Percentiles rank a stretch among this genome's conserved stretches.
phyloP scores from a whole-genome alignment of 2,329 filamentous ascomycete genomes.

The Cercospora sp. region DNA sequence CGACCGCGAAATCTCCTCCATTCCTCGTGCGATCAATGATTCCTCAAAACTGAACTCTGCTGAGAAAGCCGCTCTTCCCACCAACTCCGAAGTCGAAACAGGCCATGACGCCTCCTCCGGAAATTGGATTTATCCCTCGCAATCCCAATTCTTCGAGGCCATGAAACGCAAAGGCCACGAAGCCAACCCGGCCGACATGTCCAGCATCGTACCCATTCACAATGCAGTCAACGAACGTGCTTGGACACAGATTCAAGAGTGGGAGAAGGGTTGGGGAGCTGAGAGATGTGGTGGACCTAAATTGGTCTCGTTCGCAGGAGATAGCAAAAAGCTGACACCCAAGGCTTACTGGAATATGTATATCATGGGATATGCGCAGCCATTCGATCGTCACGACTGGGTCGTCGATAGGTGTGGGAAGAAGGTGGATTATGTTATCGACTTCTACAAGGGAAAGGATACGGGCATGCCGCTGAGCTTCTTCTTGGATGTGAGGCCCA shows the following conservation, averaged over 20 bases:
- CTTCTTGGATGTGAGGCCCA: constrained; percentile 65
- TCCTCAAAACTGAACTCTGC: constrained; percentile 39
- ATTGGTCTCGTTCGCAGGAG: constrained; percentile 78
- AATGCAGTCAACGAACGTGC: constrained; percentile 98
- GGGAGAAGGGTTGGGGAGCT: constrained; percentile 69
- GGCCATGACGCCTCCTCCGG: constrained; percentile 68
- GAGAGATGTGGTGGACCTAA: constrained; percentile 75
- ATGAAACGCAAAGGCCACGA: constrained; percentile 88
- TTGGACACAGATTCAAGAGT: constrained; percentile 86
- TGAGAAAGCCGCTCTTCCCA: constrained; percentile 39
- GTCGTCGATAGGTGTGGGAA: constrained; percentile 87
- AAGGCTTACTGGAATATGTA: constrained; percentile 74
- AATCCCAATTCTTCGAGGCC: constrained; percentile 97
- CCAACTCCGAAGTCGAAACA: constrained; percentile 78
- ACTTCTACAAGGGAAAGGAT: constrained; percentile 81
- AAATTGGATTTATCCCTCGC: constrained; percentile 96
- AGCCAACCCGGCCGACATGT: constrained; percentile 73
- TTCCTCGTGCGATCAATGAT: constrained; percentile 53
- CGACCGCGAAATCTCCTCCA: constrained; percentile 74
- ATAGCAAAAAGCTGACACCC: constrained; percentile 66
- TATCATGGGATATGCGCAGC: constrained; percentile 77
- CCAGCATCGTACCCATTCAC: constrained; percentile 91
- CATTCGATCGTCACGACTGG: constrained; percentile 98
- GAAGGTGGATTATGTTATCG: constrained; percentile 91
- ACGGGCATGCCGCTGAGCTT: constrained; percentile 55